These are phyloP conservation scores for Blastocystis hominis DNA, from an alignment of 352 stramenopile species.

Conservation along the genomic window DNA sequence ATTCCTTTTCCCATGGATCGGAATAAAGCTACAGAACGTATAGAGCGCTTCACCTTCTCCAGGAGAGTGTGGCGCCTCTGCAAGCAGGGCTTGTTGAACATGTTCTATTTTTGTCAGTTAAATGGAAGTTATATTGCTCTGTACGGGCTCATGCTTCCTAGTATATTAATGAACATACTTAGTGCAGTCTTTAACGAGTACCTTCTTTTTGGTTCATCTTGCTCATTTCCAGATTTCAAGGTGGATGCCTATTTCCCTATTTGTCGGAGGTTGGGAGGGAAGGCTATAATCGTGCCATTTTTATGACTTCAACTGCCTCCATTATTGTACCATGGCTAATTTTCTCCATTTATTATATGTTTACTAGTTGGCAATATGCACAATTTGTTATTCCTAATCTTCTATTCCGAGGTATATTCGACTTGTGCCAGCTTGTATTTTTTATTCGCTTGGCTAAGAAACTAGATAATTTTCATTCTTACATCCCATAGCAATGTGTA, in stretches of 20 bases:
- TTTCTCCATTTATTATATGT: constrained; percentile 46
- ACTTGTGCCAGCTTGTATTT: constrained; percentile 26
- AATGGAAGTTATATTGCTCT: constrained; percentile 50
- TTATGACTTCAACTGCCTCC: not conserved
- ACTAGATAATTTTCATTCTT: constrained; percentile 46
- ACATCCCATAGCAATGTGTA: constrained; percentile 40
- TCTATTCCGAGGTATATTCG: constrained; percentile 27
- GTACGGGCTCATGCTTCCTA: constrained; percentile 31
- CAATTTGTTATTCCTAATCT: constrained; percentile 50
- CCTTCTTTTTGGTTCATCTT: not conserved
- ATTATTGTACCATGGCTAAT: constrained; percentile 47
- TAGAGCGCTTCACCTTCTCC: no score
- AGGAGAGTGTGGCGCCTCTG: not conserved
- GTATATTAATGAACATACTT: constrained; percentile 54
- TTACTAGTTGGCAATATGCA: constrained; percentile 51
- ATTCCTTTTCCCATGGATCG: not conserved
- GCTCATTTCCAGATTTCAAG: not conserved
- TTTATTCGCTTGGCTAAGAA: not conserved
- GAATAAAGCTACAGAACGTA: no score
- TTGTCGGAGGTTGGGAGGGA: constrained; percentile 38
- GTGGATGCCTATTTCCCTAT: constrained; percentile 37
- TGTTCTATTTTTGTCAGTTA: constrained; percentile 29
- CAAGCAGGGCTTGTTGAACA: not conserved
- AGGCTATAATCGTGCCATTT: constrained; percentile 34
- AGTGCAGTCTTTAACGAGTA: constrained; percentile 51